Conservation (phyloP, 2,329 filamentous ascomycete species). For the Bipolaris bicolor region DNA sequence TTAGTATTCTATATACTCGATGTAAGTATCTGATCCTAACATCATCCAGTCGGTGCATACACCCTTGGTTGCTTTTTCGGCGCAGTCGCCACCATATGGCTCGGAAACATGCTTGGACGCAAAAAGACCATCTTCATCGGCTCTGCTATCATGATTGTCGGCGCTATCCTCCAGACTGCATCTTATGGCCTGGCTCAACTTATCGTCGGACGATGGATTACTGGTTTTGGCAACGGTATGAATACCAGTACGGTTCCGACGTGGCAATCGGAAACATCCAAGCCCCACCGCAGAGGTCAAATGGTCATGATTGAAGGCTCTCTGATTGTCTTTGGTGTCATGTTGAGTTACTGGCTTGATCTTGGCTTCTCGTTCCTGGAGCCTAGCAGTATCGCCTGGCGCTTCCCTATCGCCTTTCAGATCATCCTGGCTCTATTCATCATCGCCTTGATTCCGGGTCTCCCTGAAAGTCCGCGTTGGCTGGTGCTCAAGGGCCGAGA, state of each 20-base stretch:
- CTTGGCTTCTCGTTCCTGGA: slow-evolving; percentile 59
- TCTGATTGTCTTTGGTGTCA: slow-evolving; percentile 54
- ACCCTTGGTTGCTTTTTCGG: slow-evolving; percentile 55
- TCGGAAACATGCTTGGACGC: slow-evolving; percentile 66
- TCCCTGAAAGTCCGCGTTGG: slow-evolving; percentile 55
- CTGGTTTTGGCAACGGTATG: slow-evolving; percentile 54
- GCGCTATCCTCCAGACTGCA: slow-evolving; percentile 64
- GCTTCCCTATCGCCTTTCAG: slow-evolving; percentile 62
- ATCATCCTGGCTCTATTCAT: slow-evolving; percentile 64
- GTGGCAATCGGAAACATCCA: slow-evolving; percentile 56
- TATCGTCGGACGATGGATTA: slow-evolving; percentile 58
- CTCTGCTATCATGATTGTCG: slow-evolving; percentile 63
- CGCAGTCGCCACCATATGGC: slow-evolving; percentile 52
- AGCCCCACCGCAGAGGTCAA: slow-evolving; percentile 54
- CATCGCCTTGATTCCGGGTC: slow-evolving; percentile 55
- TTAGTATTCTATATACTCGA: slow-evolving; percentile 13
- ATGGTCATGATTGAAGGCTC: slow-evolving; percentile 57
- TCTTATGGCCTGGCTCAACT: slow-evolving; percentile 55
- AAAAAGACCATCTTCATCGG: slow-evolving; percentile 66
- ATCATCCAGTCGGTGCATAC: slow-evolving; percentile 33
- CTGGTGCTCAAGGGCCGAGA: slow-evolving; percentile 60
- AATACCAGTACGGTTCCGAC: slow-evolving; percentile 50
- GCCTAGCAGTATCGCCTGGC: slow-evolving; percentile 47
- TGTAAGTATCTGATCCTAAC: slow-evolving; percentile 21
- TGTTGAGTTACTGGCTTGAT: slow-evolving; percentile 52